Evolutionary conservation across 106 monocot species (phyloP).

Genomic region (Alisma plantagoaquatica): DNA sequence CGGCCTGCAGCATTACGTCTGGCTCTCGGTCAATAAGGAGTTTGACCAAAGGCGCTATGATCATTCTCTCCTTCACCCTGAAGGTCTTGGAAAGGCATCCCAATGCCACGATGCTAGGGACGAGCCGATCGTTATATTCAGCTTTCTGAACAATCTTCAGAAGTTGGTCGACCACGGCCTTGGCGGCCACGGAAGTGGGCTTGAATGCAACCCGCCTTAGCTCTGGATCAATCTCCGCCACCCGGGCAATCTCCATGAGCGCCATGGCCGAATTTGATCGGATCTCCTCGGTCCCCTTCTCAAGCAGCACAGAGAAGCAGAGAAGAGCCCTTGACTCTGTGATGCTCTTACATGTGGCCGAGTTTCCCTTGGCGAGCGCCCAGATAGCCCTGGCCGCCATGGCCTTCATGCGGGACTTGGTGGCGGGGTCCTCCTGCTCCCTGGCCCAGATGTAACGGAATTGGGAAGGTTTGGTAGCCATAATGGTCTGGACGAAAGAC

Average conservation of each 20-base stretch:
- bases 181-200: conserved; percentile 36
- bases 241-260: conserved; percentile 17
- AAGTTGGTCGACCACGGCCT: neutral
- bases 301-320: conserved; percentile 73
- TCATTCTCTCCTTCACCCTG: neutral
- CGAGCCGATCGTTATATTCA: neutral
- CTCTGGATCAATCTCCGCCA: conserved; percentile 41
- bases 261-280: conserved; percentile 1
- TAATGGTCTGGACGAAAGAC: neutral
- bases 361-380: conserved; percentile 33
- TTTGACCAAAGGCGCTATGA: neutral
- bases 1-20: neutral
- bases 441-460: neutral
- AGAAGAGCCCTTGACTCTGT: conserved; percentile 68
- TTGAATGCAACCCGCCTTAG: conserved; percentile 37
- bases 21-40: neutral
- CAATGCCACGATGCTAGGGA: neutral
- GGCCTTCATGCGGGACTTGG: conserved; percentile 50
- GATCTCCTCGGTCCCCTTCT: conserved; percentile 62
- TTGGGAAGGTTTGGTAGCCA: neutral
- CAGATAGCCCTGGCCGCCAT: conserved; percentile 54
- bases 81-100: neutral
- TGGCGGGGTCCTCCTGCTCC: conserved; percentile 44
- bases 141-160: neutral
- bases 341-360: conserved; percentile 66